phyloP scores from a whole-genome alignment of 176 grass and related monocot species.

The Oryza officinalis region DNA sequence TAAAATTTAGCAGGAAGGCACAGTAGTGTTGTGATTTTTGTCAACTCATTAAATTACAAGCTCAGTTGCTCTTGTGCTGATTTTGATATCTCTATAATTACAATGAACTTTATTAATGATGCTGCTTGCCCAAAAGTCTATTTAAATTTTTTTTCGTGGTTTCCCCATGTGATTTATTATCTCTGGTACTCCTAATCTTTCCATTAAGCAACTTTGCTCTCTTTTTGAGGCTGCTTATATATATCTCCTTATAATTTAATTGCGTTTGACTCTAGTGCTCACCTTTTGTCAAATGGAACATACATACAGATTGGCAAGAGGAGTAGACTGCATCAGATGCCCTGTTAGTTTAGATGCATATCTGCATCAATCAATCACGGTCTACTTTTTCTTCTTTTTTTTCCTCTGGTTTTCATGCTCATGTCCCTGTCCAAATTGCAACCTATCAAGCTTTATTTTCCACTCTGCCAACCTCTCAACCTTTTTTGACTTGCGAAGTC shows the following conservation, averaged over 20 bases:
- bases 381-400: conserved; percentile 11
- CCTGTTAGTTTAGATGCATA: conserved; percentile 44
- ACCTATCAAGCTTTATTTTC: conserved; percentile 40
- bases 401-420: conserved; percentile 25
- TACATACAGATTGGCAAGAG: conserved; percentile 20
- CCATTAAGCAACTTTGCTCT: neutral
- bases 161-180: neutral
- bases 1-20: neutral
- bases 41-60: neutral
- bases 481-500: conserved; percentile 52
- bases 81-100: neutral
- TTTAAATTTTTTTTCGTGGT: neutral
- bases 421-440: conserved; percentile 42
- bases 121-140: neutral
- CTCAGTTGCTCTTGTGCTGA: neutral
- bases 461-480: conserved; percentile 43
- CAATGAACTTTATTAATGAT: neutral
- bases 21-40: neutral
- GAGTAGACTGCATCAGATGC: conserved; percentile 52
- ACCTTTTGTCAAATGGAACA: conserved; percentile 39
- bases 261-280: conserved; percentile 49
- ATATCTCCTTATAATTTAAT: conserved; percentile 24
- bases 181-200: neutral
- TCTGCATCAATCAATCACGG: conserved; percentile 38
- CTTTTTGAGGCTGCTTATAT: conserved; percentile 17